These are phyloP conservation scores for Chiua virens DNA, from an alignment of 768 basidiomycete genomes.

Conservation along the genomic window DNA sequence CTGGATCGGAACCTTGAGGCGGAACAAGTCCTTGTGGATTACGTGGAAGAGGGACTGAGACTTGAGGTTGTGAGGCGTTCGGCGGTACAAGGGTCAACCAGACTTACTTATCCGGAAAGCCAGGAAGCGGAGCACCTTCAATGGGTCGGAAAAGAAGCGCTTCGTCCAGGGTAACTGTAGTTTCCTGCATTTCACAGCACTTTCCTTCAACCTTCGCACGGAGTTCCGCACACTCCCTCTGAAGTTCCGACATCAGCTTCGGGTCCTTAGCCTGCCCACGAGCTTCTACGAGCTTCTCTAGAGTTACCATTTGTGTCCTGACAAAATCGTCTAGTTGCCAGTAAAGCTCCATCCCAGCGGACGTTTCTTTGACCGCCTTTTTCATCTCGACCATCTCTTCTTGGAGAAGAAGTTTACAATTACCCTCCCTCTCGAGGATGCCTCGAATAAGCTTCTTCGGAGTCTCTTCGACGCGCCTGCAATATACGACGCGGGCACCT, in stretches of 20 bases:
- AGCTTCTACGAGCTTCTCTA: conserved; percentile 7
- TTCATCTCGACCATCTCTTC: conserved; percentile 6
- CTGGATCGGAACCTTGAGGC: too few relatives aligned
- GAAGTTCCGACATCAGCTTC: neutral
- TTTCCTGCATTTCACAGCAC: conserved; percentile 8
- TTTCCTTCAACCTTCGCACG: conserved; percentile 1
- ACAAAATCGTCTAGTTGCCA: conserved; percentile 7
- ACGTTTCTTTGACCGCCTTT: conserved; percentile 7
- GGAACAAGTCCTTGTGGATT: too few relatives aligned
- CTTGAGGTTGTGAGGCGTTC: too few relatives aligned
- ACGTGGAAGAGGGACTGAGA: too few relatives aligned
- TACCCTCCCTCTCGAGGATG: conserved; percentile 1
- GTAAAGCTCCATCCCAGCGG: conserved; percentile 3
- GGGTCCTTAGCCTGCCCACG: neutral
- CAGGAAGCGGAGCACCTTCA: too few relatives aligned
- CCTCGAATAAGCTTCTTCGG: conserved; percentile 7
- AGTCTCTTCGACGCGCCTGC: conserved; percentile 8
- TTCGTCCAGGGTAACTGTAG: conserved; percentile 7
- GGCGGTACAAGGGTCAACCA: too few relatives aligned
- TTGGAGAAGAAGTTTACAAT: conserved; percentile 5
- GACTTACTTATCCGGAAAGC: too few relatives aligned
- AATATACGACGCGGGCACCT: conserved; percentile 10
- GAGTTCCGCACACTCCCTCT: conserved; percentile 8
- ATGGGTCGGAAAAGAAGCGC: neutral
- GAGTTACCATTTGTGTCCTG: conserved; percentile 5